A percentile compares a stretch with the other conserved stretches of the same genome.
Conservation (phyloP, 345 rosid species). For the Acer campestre region DNA sequence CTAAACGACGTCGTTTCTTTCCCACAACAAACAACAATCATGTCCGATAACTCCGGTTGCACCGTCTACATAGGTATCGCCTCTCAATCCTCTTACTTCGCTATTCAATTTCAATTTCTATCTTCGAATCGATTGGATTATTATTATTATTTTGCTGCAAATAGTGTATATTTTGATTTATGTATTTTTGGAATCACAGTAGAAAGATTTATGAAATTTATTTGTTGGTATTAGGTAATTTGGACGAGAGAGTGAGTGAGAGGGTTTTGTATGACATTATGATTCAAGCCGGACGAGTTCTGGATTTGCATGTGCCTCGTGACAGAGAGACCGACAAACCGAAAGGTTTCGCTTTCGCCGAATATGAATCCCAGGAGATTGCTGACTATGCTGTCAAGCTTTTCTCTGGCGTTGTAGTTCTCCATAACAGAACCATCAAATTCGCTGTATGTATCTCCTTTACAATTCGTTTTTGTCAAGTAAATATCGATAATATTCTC, state of each 20-base stretch:
- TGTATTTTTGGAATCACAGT: too few species aligned
- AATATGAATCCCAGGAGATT: constrained; percentile 78
- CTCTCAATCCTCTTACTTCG: neutral
- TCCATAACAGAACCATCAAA: constrained; percentile 69
- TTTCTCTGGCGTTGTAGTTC: constrained; percentile 89
- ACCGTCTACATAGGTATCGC: constrained; percentile 57
- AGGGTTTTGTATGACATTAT: constrained; percentile 84
- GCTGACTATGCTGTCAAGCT: constrained; percentile 94
- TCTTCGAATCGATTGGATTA: neutral
- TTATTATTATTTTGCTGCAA: neutral
- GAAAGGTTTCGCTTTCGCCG: constrained; percentile 89
- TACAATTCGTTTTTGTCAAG: neutral
- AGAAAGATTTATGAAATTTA: too few species aligned
- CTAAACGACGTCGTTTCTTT: neutral
- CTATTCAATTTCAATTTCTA: neutral
- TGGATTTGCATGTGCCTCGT: constrained; percentile 78
- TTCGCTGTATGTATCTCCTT: constrained; percentile 56
- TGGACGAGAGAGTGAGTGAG: constrained; percentile 87
- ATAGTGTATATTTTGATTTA: neutral
- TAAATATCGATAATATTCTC: too few species aligned
- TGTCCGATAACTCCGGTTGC: constrained; percentile 57
- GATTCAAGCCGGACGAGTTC: constrained; percentile 86
- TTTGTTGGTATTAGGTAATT: constrained; percentile 48
- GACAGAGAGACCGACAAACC: constrained; percentile 85
- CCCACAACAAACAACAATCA: constrained; percentile 18